Evolutionary conservation across 2,329 filamentous ascomycete species (phyloP), one percentile per base, ranked within the genome.

Genomic region (Rhynchosporium agropyri): DNA sequence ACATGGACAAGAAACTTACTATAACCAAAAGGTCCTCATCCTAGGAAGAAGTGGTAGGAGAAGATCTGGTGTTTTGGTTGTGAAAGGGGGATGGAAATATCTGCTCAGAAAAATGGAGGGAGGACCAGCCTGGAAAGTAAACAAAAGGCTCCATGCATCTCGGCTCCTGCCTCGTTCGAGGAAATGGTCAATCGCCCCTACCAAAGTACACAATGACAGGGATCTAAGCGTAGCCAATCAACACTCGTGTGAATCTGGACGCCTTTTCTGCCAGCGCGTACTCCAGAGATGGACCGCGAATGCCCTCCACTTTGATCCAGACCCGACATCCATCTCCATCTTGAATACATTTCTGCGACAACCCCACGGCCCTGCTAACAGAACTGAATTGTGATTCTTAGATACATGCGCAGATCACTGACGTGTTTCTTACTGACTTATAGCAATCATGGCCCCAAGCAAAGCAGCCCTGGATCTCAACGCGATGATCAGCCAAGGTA

Each of bases 401-500:
- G 45, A 51, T n/a, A 59, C 20, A 13, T 53, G 48, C 31, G 50
- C 54, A 53, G 45, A 31, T 13, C 40, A 64, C 67, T 69, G 62
- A 68, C 43, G 40, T 40, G 61, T 29, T 43, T 36, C 43, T 15
- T 57, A 67, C 63, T 65, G 65, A 70, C 54, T 3, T 29, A 45
- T 58, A 67, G 48, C 45, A 48, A 60, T 40, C 33, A 75, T 75
- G 74, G 73, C 72, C 48, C 70, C 70, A 33, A 68, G 63, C 45
- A 73, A 73, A 54, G 58, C 66, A 46, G 69, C 71, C 45, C 68
- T 67, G 45, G 72, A 74, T 58, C 71, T 76, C 60, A 70, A 75
- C 50, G 69, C 67, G 36, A 74, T 76, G 60, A 69, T 76, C 62
- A 67, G 70, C 38, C 66, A 69, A 62, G 72, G 74, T 75, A 67